Evolutionary conservation across 306 rosid genomes (phyloP), one percentile per base, ranked within the genome.

Genomic region (Dalbergia oliveri): DNA sequence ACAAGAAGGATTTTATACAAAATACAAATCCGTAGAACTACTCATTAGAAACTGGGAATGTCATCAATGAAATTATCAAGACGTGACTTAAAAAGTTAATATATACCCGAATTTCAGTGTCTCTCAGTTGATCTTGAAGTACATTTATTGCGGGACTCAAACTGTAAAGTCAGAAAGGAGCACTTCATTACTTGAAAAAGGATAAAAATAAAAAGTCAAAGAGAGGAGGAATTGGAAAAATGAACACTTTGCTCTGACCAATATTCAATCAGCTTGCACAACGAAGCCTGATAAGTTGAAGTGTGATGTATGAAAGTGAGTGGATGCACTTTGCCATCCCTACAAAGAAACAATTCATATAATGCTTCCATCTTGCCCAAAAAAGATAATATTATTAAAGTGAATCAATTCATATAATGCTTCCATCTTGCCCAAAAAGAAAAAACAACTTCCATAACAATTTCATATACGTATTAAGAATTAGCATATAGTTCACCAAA

Each of bases 181-280:
- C 50, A 80, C 75, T 81, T 39, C 18, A 39, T 53, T 61, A 81
- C 37, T 54, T 26, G 8, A 37, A 41, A 11, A 35, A 6, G 50
- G 19, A 35, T 0, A 41, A 13, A n/a, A 59, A 47, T 13, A 66
- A 72, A 51, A 61, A 34, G 56, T 26, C 11, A 66, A 73, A 64
- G 44, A 14, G 23, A n/a, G n/a, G 41, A 73, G 71, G 31, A 69
- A 67, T 26, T 8, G 72, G 21, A 80, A 21, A 76, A 72, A 79
- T 35, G 23, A 76, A 60, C 62, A 65, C 61, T 44, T 69, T 72
- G 79, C 60, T 60, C 97, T 90, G 35, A 96, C 99, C 99, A 96
- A 86, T 91, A 91, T 83, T 96, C 98, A 47, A 96, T 96, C 79
- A 96, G 84, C 81, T 96, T 96, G 98, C 99, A 93, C 89, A 96